Conservation (phyloP, 2,329 filamentous ascomycete species). For the Emergomyces orientalis region DNA sequence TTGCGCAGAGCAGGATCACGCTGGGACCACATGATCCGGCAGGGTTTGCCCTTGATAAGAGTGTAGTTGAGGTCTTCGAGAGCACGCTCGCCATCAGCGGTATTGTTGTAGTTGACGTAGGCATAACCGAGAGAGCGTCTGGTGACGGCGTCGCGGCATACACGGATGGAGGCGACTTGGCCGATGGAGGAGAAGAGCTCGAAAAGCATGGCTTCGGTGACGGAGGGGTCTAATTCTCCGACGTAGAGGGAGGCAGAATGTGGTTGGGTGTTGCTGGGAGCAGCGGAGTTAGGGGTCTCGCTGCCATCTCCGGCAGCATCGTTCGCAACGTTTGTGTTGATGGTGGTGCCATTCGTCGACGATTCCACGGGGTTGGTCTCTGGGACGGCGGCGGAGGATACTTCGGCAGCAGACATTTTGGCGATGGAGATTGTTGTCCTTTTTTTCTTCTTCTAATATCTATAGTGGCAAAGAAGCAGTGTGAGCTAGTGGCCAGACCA, state of each 20-base stretch:
- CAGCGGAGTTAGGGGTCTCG: constrained; percentile 51
- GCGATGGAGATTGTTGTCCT: constrained; percentile 32
- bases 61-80: constrained; percentile 99
- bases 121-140: constrained; percentile 97
- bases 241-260: constrained; percentile 98
- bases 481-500: neutral
- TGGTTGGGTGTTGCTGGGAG: constrained; percentile 65
- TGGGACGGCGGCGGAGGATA: constrained; percentile 59
- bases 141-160: constrained; percentile 97
- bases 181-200: constrained; percentile 99
- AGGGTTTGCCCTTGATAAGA: constrained; percentile 94
- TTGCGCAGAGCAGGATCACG: constrained; percentile 98
- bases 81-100: constrained; percentile 89
- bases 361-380: constrained; percentile 53
- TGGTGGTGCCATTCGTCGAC: constrained; percentile 45
- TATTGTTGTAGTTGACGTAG: constrained; percentile 99
- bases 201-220: constrained; percentile 99
- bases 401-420: constrained; percentile 73
- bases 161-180: constrained; percentile 96
- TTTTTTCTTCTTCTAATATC: neutral
- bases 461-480: constrained; percentile 8
- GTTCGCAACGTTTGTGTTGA: constrained; percentile 62
- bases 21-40: constrained; percentile 99
- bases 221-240: constrained; percentile 92
- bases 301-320: constrained; percentile 38